Evolutionary conservation across 768 basidiomycete species (phyloP), one percentile per base, ranked within the genome.

Genomic region (Podaxis sp.): DNA sequence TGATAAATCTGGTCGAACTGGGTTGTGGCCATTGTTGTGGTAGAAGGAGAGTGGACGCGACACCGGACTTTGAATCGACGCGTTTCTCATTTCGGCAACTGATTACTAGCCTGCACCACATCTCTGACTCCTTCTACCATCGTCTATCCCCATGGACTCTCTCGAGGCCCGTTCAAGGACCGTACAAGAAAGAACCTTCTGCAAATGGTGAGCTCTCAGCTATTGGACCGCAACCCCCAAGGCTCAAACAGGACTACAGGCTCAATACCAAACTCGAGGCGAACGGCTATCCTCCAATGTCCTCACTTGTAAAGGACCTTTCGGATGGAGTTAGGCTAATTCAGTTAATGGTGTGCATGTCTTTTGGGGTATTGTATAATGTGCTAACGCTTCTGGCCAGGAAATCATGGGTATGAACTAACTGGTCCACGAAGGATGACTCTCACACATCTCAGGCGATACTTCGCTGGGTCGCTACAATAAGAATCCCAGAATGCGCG

Each of bases 311-410:
- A 27, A 82, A 84, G 59, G 97, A 98, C 79, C 85, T 98, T 57
- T 93, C 90, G 4, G 96, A 98, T 77, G 97, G 97, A 37, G 95
- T 97, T 19, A 87, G 92, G 64, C 82, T 99, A 46, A 97, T 98
- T 65, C 96, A 98, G 72, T 83, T 99, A 37, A 94, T 93, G 90
- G 95, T 93, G 64, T 66, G 79, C 70, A 50, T 43, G 51, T 55
- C 53, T 12, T 27, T 57, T 53, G 24, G 29, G 29, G 24, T 41
- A 25, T 27, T 51, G 29, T 36, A 40, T 22, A 25, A 43, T 33
- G 8, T 12, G 15, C 53, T 65, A 33, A 57, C 37, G 36, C 29
- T 7, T 33, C 64, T 41, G 37, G 55, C 36, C 70, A 98, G 96
- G 96, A 98, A 80, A 96, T 98, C 72, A 96, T 99, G 93, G 96